A percentile compares a stretch with the other conserved stretches of the same genome.
Conservation (phyloP, 2,329 filamentous ascomycete species). For the Akanthomyces uredinophilus region DNA sequence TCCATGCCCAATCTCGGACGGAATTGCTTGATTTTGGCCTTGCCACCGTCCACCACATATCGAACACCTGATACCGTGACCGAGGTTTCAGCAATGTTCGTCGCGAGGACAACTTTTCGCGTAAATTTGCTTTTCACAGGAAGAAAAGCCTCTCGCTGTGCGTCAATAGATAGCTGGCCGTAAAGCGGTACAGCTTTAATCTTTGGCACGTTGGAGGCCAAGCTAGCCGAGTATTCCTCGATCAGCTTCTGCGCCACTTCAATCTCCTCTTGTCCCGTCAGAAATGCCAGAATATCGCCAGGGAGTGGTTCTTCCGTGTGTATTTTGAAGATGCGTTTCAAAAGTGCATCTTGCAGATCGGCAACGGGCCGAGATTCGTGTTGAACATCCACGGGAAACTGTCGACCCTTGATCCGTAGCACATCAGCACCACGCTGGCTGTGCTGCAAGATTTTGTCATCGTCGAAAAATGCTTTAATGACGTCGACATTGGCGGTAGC, state of each 20-base stretch:
- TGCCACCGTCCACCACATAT: conserved; percentile 88
- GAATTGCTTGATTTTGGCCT: conserved; percentile 91
- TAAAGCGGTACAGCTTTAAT: conserved; percentile 74
- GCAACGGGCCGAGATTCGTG: conserved; percentile 70
- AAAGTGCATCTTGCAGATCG: conserved; percentile 75
- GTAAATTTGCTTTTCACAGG: conserved; percentile 66
- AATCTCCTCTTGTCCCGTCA: conserved; percentile 91
- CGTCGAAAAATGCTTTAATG: conserved; percentile 68
- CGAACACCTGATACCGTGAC: conserved; percentile 91
- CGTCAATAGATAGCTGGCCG: conserved; percentile 79
- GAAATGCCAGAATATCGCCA: conserved; percentile 86
- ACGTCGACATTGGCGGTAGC: conserved; percentile 85
- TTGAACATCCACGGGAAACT: conserved; percentile 74
- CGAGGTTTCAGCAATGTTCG: conserved; percentile 98
- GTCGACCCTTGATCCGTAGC: conserved; percentile 74
- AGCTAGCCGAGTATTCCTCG: conserved; percentile 68
- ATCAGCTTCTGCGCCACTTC: conserved; percentile 75
- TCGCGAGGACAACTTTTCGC: conserved; percentile 85
- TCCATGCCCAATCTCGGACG: conserved; percentile 80
- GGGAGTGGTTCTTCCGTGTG: conserved; percentile 86
- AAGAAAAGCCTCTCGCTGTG: conserved; percentile 81
- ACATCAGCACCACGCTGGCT: conserved; percentile 31
- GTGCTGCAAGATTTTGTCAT: conserved; percentile 18
- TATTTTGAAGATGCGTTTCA: conserved; percentile 79
- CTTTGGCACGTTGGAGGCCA: conserved; percentile 71